phyloP scores from a whole-genome alignment of 176 grass and related monocot genomes.

The Aegilops speltoides region DNA sequence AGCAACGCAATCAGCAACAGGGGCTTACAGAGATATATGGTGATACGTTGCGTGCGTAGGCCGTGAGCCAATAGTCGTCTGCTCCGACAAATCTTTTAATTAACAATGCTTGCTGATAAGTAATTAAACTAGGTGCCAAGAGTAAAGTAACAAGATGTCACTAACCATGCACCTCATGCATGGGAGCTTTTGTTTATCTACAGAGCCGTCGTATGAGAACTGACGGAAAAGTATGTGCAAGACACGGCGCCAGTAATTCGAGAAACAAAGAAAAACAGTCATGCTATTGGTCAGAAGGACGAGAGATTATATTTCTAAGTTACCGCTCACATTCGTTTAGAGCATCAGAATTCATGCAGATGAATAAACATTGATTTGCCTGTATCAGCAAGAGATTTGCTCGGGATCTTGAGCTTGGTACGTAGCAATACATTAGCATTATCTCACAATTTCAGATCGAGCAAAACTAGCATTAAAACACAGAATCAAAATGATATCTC shows the following conservation, averaged over 20 bases:
- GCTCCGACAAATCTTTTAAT: neutral
- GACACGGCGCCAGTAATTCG: no score
- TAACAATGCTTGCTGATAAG: neutral
- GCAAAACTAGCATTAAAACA: neutral
- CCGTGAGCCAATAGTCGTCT: constrained; percentile 18
- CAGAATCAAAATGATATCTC: neutral
- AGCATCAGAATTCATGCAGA: neutral
- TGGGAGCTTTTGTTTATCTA: neutral
- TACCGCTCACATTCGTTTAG: neutral
- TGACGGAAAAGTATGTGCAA: neutral
- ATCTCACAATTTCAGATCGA: neutral
- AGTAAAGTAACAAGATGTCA: neutral
- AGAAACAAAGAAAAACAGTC: neutral
- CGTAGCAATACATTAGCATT: neutral
- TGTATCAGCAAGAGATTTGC: neutral
- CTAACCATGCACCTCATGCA: neutral
- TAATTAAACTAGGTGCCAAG: neutral
- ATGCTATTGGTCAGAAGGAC: neutral
- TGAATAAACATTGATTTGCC: neutral
- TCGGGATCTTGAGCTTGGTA: neutral
- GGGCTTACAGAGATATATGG: neutral
- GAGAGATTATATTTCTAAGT: neutral
- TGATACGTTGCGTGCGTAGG: neutral
- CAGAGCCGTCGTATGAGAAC: neutral
- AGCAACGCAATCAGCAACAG: neutral